phyloP scores from a whole-genome alignment of 1,284 basidiomycete species.

The Marasmius sp. region DNA sequence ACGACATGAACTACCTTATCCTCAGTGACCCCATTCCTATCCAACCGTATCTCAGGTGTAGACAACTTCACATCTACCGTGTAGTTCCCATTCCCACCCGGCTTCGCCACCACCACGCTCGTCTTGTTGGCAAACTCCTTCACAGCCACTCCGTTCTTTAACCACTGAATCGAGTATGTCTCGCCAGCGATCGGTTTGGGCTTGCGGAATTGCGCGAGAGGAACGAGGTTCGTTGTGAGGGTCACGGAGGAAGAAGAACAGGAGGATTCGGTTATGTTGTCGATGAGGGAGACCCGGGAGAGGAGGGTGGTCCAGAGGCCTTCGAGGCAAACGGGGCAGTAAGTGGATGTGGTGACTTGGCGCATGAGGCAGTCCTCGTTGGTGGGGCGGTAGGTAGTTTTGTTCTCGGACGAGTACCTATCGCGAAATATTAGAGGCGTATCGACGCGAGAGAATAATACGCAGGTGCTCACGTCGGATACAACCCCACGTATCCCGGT shows the following conservation, averaged over 20 bases:
- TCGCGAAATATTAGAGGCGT: background rate
- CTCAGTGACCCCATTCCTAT: conserved; percentile 33
- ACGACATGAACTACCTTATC: background rate
- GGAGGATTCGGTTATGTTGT: conserved; percentile 44
- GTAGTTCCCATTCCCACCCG: conserved; percentile 34
- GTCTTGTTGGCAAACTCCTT: conserved; percentile 49
- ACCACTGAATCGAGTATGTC: conserved; percentile 57
- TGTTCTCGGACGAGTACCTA: conserved; percentile 61
- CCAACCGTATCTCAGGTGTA: conserved; percentile 56
- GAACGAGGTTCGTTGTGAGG: conserved; percentile 49
- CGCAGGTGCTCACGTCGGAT: conserved; percentile 60
- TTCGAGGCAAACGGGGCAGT: conserved; percentile 76
- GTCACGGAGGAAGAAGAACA: conserved; percentile 13
- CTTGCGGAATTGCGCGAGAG: conserved; percentile 57
- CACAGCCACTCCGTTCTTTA: conserved; percentile 42
- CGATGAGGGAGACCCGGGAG: conserved; percentile 58
- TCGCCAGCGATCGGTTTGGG: conserved; percentile 32
- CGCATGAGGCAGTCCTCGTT: conserved; percentile 88
- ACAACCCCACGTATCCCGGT: conserved; percentile 67
- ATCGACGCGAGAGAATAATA: conserved; percentile 7
- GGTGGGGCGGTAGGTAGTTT: conserved; percentile 71
- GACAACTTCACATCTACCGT: conserved; percentile 47
- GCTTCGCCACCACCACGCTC: conserved; percentile 33
- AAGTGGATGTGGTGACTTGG: conserved; percentile 64
- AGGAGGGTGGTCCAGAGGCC: conserved; percentile 73